A percentile compares a stretch with the other conserved stretches of the same genome.
Evolutionary conservation across 2,329 filamentous ascomycete species (phyloP).

Genomic region (Alternaria sp.): DNA sequence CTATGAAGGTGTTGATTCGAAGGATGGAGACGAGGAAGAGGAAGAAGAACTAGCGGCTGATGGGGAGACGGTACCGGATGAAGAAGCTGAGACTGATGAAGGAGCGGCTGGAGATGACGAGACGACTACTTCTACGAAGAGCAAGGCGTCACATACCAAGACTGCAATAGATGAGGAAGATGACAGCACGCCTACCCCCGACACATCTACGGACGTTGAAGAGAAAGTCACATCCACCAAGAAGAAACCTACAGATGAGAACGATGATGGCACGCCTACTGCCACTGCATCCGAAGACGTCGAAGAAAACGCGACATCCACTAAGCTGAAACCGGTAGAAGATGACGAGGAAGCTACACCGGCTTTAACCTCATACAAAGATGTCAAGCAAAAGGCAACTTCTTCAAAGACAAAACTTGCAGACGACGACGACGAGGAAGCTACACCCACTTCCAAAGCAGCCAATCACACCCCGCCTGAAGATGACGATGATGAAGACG

Average conservation of each 20-base stretch:
- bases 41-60: background rate
- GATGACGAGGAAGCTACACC: background rate
- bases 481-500: background rate
- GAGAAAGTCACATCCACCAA: background rate
- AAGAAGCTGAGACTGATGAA: background rate
- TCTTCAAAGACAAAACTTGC: background rate
- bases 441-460: background rate
- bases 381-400: background rate
- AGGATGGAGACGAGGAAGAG: background rate
- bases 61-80: background rate
- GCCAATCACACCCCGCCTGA: no score
- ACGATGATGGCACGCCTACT: background rate
- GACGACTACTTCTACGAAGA: background rate
- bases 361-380: background rate
- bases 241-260: background rate
- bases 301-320: background rate
- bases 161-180: background rate
- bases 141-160: background rate
- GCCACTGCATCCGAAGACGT: no score
- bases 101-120: background rate
- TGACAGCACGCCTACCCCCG: background rate
- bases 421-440: background rate
- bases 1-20: no score
- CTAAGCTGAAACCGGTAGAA: fast-evolving
- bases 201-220: background rate